phyloP scores from a whole-genome alignment of 192 early-diverging fungal species.

The Coemansia sp. region DNA sequence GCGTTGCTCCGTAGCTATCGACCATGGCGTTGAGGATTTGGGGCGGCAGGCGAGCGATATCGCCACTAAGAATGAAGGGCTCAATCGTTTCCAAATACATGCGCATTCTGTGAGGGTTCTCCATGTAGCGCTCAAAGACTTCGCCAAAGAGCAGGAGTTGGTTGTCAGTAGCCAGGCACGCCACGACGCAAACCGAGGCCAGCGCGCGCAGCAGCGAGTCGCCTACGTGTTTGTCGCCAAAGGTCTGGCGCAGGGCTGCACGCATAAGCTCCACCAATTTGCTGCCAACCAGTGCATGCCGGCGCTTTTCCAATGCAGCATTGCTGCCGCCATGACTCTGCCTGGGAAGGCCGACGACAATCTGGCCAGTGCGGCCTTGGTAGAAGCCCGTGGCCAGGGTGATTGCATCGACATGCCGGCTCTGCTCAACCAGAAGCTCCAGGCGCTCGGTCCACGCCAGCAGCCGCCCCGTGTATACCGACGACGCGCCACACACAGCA shows the following conservation, averaged over 20 bases:
- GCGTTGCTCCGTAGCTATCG: constrained; percentile 23
- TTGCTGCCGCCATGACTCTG: constrained; percentile 10
- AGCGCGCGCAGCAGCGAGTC: constrained; percentile 26
- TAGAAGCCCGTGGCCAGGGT: constrained; percentile 46
- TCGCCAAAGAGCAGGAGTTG: constrained; percentile 36
- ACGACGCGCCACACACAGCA: constrained; percentile 29
- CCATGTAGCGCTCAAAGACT: constrained; percentile 34
- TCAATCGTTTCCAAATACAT: constrained; percentile 41
- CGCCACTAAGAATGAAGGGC: constrained; percentile 46
- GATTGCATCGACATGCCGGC: constrained; percentile 36
- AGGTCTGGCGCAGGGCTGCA: constrained; percentile 11
- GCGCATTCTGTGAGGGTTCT: neutral
- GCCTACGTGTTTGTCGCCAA: constrained; percentile 3
- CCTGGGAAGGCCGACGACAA: constrained; percentile 44
- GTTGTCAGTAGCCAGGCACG: constrained; percentile 31
- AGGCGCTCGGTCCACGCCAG: constrained; percentile 50
- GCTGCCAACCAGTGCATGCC: constrained; percentile 25
- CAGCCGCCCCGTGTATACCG: constrained; percentile 41
- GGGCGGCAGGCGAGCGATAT: constrained; percentile 29
- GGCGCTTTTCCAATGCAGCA: constrained; percentile 7
- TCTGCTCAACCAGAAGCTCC: constrained; percentile 29
- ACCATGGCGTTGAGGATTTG: constrained; percentile 46
- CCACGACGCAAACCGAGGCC: constrained; percentile 31
- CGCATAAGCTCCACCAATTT: constrained; percentile 39
- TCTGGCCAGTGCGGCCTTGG: constrained; percentile 38